phyloP scores from a whole-genome alignment of 73 alveolate species.

The Uronychia binucleata region DNA sequence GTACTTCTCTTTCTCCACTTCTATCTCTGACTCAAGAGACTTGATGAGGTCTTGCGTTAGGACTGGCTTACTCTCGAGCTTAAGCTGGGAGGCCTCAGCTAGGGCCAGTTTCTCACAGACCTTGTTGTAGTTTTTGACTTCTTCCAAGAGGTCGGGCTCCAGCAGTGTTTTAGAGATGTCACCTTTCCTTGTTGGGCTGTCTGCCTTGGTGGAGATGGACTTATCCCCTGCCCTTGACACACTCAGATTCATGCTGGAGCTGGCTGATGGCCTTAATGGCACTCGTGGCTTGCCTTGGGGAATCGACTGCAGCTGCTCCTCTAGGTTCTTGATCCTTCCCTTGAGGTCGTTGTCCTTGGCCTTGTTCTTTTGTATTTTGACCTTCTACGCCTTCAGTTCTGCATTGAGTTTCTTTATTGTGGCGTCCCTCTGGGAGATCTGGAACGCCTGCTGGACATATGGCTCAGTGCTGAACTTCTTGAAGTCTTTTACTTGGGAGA shows the following conservation, averaged over 20 bases:
- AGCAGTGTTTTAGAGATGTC: neutral
- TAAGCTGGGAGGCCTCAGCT: neutral
- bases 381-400: conserved; percentile 7
- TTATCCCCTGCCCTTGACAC: neutral
- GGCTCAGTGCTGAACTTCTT: conserved; percentile 4
- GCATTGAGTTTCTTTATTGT: conserved; percentile 32
- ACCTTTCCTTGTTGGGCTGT: neutral
- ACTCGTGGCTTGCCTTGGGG: neutral
- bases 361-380: conserved; percentile 7
- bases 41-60: neutral
- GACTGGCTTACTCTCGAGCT: neutral
- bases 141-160: neutral
- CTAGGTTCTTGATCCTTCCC: neutral
- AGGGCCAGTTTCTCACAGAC: neutral
- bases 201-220: neutral
- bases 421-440: conserved; percentile 32
- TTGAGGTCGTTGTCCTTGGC: conserved; percentile 31
- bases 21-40: neutral
- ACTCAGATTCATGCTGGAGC: neutral
- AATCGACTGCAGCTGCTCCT: conserved; percentile 1
- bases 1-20: neutral
- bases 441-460: conserved; percentile 20
- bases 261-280: neutral
- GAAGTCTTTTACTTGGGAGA: neutral
- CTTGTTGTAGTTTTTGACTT: neutral